Conservation (phyloP, 2,329 filamentous ascomycete genomes). For the Pseudogymnoascus sp. region DNA sequence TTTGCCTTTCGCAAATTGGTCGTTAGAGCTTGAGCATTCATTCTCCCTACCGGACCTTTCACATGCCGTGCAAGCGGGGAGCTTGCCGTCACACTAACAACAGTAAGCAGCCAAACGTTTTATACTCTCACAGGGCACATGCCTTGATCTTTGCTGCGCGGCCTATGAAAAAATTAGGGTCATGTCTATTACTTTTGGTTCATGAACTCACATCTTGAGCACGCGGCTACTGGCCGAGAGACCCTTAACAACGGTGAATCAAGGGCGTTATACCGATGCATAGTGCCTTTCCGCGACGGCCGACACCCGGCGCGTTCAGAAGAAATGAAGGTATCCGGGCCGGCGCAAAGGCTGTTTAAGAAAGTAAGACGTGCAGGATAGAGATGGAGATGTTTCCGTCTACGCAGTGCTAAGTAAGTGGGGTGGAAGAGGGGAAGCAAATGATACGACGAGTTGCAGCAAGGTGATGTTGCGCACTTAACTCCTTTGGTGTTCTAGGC, state of each 20-base stretch:
- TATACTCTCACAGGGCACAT: conserved; percentile 10
- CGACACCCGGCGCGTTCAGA: not conserved
- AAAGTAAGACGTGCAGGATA: conserved; percentile 9
- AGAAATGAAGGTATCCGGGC: conserved; percentile 5
- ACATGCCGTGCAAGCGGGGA: conserved; percentile 91
- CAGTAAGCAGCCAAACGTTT: conserved; percentile 17
- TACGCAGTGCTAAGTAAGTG: conserved; percentile 2
- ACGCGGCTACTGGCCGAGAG: conserved; percentile 71
- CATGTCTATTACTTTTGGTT: not conserved
- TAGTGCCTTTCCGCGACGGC: not conserved
- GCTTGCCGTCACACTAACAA: conserved; percentile 77
- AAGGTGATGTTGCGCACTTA: conserved; percentile 5
- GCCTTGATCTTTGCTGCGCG: conserved; percentile 90
- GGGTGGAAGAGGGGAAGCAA: conserved; percentile 4
- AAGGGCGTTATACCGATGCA: conserved; percentile 15
- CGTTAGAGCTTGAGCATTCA: conserved; percentile 89
- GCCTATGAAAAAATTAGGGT: conserved; percentile 35
- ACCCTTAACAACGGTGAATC: conserved; percentile 58
- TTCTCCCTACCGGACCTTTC: conserved; percentile 80
- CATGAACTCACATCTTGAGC: conserved; percentile 57
- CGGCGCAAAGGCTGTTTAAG: conserved; percentile 4
- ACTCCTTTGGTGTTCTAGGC: conserved; percentile 9
- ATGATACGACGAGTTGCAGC: conserved; percentile 9
- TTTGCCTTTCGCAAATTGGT: conserved; percentile 92
- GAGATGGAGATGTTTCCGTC: conserved; percentile 7